Evolutionary conservation across 176 grass and related monocot genomes (phyloP).

Genomic region (Poa pratensis): DNA sequence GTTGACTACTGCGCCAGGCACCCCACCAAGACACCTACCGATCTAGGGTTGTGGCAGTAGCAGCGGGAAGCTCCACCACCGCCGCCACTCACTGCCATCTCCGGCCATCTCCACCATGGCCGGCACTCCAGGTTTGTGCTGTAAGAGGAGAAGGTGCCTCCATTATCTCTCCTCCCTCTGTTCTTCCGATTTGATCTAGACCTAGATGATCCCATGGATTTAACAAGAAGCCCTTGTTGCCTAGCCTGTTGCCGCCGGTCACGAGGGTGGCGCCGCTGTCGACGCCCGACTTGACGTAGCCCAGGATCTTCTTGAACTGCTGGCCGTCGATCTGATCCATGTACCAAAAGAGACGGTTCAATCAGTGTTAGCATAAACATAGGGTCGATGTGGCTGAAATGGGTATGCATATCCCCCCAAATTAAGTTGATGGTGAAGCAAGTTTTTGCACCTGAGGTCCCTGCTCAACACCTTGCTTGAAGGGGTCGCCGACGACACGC

Average conservation of each 20-base stretch:
- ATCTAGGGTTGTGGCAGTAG: no score
- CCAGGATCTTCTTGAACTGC: constrained; percentile 87
- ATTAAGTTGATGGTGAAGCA: not conserved
- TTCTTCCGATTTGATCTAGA: no score
- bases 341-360: not conserved
- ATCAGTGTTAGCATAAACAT: not conserved
- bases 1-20: no score
- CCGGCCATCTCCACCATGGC: no score
- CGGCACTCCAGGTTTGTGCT: no score
- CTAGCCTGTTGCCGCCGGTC: constrained; percentile 64
- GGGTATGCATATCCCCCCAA: no score
- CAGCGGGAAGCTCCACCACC: no score
- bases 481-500: constrained; percentile 93
- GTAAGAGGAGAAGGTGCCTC: no score
- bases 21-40: no score
- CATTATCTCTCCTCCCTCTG: no score
- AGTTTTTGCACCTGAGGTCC: constrained; percentile 72
- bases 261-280: constrained; percentile 77
- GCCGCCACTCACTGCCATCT: no score
- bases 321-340: constrained; percentile 67
- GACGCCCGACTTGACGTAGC: constrained; percentile 65
- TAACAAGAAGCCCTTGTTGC: constrained; percentile 71
- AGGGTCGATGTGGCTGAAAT: not conserved
- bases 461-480: constrained; percentile 81
- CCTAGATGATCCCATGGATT: no score